Evolutionary conservation across 177 flowering plant species (phyloP).

Genomic region (Telopea speciosissima): DNA sequence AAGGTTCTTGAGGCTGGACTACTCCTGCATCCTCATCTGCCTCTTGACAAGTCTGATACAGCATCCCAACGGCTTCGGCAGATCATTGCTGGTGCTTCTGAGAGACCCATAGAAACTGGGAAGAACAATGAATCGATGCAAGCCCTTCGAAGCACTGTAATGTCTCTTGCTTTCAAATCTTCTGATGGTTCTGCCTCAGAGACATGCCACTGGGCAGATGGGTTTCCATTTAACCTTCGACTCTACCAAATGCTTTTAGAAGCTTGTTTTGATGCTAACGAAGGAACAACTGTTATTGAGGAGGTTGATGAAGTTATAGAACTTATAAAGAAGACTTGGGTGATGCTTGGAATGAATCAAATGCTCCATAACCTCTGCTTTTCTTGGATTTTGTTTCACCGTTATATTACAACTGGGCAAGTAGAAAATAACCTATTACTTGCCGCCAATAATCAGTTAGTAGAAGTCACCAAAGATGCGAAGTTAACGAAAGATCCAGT

Average conservation of each 20-base stretch:
- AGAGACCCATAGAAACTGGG: conserved; percentile 63
- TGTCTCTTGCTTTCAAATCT: conserved; percentile 69
- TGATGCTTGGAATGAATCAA: conserved; percentile 65
- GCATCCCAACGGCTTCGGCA: conserved; percentile 48
- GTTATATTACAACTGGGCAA: conserved; percentile 60
- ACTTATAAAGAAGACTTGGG: conserved; percentile 87
- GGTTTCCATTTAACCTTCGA: conserved; percentile 65
- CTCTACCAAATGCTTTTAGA: conserved; percentile 69
- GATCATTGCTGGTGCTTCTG: conserved; percentile 48
- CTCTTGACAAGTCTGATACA: conserved; percentile 38
- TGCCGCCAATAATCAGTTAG: conserved; percentile 56
- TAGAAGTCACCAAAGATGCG: conserved; percentile 69
- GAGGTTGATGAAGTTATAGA: conserved; percentile 85
- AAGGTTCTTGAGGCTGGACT: conserved; percentile 95
- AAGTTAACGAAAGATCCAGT: conserved; percentile 43
- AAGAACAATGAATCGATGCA: conserved; percentile 62
- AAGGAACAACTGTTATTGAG: conserved; percentile 60
- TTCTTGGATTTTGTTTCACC: conserved; percentile 69
- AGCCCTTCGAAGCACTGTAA: conserved; percentile 46
- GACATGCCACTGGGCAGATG: conserved; percentile 92
- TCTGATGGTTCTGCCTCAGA: conserved; percentile 49
- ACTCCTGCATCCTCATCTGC: conserved; percentile 59
- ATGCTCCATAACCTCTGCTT: conserved; percentile 84
- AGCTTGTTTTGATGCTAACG: conserved; percentile 76
- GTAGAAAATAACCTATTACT: conserved; percentile 58